These are phyloP conservation scores for Globisporangium canariense DNA, from an alignment of 352 stramenopile genomes.

Conservation along the genomic window DNA sequence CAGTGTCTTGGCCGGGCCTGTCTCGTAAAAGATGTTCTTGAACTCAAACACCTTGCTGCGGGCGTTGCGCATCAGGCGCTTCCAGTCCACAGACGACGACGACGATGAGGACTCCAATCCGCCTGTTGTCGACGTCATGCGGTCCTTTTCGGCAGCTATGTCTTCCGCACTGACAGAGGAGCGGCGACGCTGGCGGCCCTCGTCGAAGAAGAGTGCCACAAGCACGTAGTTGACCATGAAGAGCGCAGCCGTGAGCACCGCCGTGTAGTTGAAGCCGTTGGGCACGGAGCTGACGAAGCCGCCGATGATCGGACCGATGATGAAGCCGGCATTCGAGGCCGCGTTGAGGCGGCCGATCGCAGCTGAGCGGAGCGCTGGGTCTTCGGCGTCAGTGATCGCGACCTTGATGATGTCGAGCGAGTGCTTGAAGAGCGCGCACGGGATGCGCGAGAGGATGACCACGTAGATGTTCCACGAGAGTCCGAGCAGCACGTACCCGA, in stretches of 20 bases:
- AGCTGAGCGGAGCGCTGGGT: conserved; percentile 30
- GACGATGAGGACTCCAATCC: background rate
- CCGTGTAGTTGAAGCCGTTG: conserved; percentile 80
- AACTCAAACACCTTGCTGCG: conserved; percentile 63
- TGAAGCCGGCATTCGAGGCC: conserved; percentile 70
- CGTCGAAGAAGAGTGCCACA: conserved; percentile 50
- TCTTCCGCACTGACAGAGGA: background rate
- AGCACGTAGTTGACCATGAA: conserved; percentile 72
- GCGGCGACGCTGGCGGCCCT: conserved; percentile 18
- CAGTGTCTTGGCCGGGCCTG: conserved; percentile 58
- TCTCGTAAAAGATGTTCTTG: conserved; percentile 57
- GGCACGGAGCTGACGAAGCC: conserved; percentile 66
- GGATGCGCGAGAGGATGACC: conserved; percentile 69
- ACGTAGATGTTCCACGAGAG: conserved; percentile 80
- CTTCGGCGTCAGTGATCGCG: conserved; percentile 55
- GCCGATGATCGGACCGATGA: conserved; percentile 64
- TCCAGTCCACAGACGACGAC: conserved; percentile 23
- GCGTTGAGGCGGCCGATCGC: conserved; percentile 73
- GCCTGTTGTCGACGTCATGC: background rate
- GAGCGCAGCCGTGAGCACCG: conserved; percentile 61
- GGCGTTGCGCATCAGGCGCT: conserved; percentile 37
- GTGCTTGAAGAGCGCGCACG: conserved; percentile 78
- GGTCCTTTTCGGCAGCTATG: conserved; percentile 4
- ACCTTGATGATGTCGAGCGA: conserved; percentile 80
- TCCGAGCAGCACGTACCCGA: conserved; percentile 65